These are phyloP conservation scores for Cladosporium sp. DNA, from an alignment of 2,329 filamentous ascomycete genomes.

Conservation along the genomic window DNA sequence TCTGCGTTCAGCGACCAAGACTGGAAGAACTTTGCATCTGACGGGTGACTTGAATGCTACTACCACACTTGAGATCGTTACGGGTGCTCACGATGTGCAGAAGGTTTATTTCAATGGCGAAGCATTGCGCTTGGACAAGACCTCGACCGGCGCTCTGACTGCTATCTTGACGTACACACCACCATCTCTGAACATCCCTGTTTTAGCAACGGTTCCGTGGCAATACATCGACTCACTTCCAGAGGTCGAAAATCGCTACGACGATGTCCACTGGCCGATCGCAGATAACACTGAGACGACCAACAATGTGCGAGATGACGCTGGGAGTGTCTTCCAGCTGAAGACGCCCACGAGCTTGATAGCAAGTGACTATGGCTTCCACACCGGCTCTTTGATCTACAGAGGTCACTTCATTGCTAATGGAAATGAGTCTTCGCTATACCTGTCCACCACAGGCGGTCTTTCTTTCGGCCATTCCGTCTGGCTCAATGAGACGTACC, in stretches of 20 bases:
- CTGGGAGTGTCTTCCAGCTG: constrained; percentile 38
- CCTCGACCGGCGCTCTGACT: constrained; percentile 48
- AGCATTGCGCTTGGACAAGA: constrained; percentile 34
- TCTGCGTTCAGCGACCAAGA: constrained; percentile 49
- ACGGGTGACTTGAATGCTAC: constrained; percentile 70
- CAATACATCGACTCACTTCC: constrained; percentile 67
- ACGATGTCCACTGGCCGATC: constrained; percentile 63
- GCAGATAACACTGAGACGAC: constrained; percentile 57
- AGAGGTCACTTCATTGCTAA: constrained; percentile 64
- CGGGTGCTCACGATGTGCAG: constrained; percentile 51
- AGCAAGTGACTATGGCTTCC: constrained; percentile 70
- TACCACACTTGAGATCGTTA: constrained; percentile 63
- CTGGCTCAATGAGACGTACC: constrained; percentile 60
- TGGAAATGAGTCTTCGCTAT: constrained; percentile 57
- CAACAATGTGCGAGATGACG: constrained; percentile 49
- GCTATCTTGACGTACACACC: constrained; percentile 47
- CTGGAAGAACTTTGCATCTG: constrained; percentile 55
- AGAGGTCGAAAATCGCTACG: constrained; percentile 60
- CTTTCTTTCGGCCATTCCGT: constrained; percentile 62
- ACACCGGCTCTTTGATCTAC: constrained; percentile 65
- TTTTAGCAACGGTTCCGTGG: constrained; percentile 60
- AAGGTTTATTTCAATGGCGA: constrained; percentile 59
- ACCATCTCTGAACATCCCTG: constrained; percentile 53
- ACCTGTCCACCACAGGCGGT: constrained; percentile 59
- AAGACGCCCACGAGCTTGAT: constrained; percentile 63